Percentiles rank a stretch among this genome's conserved stretches.
These are phyloP conservation scores for Exophiala alcalophila DNA, from an alignment of 2,329 filamentous ascomycete genomes.

Conservation along the genomic window DNA sequence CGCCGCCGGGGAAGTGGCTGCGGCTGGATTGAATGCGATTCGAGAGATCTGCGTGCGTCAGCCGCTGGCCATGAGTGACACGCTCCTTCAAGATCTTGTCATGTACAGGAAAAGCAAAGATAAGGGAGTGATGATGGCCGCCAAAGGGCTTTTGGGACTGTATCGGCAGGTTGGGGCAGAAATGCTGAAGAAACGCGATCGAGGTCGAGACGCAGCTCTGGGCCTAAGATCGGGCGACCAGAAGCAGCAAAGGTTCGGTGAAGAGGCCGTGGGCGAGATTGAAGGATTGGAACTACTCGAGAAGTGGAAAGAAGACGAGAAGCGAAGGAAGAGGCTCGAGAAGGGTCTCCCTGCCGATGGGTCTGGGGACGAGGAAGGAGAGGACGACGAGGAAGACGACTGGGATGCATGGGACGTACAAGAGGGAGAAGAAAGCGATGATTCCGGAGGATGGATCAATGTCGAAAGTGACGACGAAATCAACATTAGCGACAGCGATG, in stretches of 20 bases:
- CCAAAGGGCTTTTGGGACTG: conserved; percentile 82
- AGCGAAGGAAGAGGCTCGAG: conserved; percentile 67
- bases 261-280: conserved; percentile 75
- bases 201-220: conserved; percentile 87
- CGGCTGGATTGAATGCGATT: conserved; percentile 90
- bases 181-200: conserved; percentile 81
- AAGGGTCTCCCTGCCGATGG: conserved; percentile 63
- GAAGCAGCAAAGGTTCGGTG: conserved; percentile 76
- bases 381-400: conserved; percentile 58
- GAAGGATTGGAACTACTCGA: conserved; percentile 89
- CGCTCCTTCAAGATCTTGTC: conserved; percentile 89
- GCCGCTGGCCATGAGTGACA: conserved; percentile 93
- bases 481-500: conserved; percentile 68
- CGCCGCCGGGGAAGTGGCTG: conserved; percentile 82
- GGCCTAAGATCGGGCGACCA: conserved; percentile 72
- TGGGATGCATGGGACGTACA: conserved; percentile 61
- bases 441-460: conserved; percentile 89
- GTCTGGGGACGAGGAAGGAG: conserved; percentile 59
- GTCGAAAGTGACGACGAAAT: conserved; percentile 80
- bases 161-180: conserved; percentile 90
- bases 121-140: conserved; percentile 98
- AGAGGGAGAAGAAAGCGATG: conserved; percentile 58
- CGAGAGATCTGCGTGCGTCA: conserved; percentile 90
- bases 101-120: conserved; percentile 97
- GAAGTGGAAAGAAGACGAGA: conserved; percentile 90